Evolutionary conservation across 805 yeast genomes (phyloP).

Genomic region (Lipomyces orientalis): DNA sequence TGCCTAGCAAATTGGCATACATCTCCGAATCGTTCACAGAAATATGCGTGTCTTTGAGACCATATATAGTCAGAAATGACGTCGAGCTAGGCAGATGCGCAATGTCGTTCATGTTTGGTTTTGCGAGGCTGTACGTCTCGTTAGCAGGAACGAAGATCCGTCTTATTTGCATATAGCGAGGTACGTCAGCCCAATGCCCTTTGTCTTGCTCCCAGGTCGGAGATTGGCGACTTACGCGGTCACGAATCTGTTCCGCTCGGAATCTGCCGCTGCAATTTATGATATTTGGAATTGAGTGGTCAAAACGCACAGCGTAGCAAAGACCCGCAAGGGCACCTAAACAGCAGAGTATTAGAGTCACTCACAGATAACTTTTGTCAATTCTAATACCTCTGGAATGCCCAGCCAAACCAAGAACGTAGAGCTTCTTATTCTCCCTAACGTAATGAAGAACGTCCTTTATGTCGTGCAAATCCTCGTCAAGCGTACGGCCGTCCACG

Average conservation of each 20-base stretch:
- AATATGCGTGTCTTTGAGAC: slow-evolving; percentile 68
- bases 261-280: slow-evolving; percentile 78
- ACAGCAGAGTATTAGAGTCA: too few relatives aligned
- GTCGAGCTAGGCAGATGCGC: slow-evolving; percentile 53
- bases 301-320: slow-evolving; percentile 62
- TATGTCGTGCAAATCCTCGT: slow-evolving; percentile 73
- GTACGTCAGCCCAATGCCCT: slow-evolving; percentile 51
- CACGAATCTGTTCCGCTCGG: slow-evolving; percentile 55
- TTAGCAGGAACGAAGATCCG: slow-evolving; percentile 52
- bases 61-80: slow-evolving; percentile 71
- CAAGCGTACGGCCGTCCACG: slow-evolving; percentile 54
- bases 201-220: slow-evolving; percentile 51
- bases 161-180: slow-evolving; percentile 57
- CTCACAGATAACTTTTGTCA: neutral
- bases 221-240: slow-evolving; percentile 46
- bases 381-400: slow-evolving; percentile 72
- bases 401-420: slow-evolving; percentile 64
- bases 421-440: slow-evolving; percentile 43
- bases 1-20: slow-evolving; percentile 62
- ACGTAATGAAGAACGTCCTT: slow-evolving; percentile 53
- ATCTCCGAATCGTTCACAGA: slow-evolving; percentile 65
- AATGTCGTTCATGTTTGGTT: slow-evolving; percentile 54
- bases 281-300: slow-evolving; percentile 63
- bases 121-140: slow-evolving; percentile 60
- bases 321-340: slow-evolving; percentile 65